Evolutionary conservation across 331 rosid genomes (phyloP).

Genomic region (Rosa hybrid): DNA sequence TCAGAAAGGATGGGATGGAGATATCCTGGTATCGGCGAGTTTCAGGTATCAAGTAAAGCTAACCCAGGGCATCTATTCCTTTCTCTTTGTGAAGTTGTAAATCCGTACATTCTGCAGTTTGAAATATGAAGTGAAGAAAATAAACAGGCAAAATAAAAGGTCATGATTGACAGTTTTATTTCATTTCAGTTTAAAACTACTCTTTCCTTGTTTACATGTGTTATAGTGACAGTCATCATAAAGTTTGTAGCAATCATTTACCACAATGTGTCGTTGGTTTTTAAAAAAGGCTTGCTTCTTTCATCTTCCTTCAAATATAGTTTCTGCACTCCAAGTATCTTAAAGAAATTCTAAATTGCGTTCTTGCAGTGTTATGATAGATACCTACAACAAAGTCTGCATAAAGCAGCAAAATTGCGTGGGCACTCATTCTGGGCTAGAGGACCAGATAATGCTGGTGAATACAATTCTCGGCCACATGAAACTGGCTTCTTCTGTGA

Average conservation of each 20-base stretch:
- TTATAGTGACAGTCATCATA: not conserved
- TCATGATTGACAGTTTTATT: not conserved
- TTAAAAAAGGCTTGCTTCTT: not conserved
- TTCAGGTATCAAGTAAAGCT: constrained; percentile 77
- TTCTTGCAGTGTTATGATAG: constrained; percentile 87
- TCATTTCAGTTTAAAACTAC: not conserved
- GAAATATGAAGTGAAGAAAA: constrained; percentile 3
- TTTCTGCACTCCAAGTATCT: not conserved
- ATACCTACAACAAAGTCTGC: constrained; percentile 77
- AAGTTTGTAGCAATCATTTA: not conserved
- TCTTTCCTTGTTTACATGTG: not conserved
- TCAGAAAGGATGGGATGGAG: constrained; percentile 96
- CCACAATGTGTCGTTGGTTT: not conserved
- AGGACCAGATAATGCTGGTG: constrained; percentile 96
- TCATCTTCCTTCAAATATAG: constrained; percentile 13
- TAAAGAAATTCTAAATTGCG: not conserved
- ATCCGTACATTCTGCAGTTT: not conserved
- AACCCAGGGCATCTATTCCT: not conserved
- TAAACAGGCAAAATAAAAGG: not conserved
- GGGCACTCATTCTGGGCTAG: constrained; percentile 96
- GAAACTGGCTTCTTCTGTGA: constrained; percentile 98
- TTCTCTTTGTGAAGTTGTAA: not conserved
- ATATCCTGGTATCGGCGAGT: constrained; percentile 99
- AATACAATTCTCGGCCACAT: constrained; percentile 88
- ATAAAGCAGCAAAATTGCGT: constrained; percentile 79